These are phyloP conservation scores for Phytophthora pini DNA, from an alignment of 352 stramenopile species.

Conservation along the genomic window DNA sequence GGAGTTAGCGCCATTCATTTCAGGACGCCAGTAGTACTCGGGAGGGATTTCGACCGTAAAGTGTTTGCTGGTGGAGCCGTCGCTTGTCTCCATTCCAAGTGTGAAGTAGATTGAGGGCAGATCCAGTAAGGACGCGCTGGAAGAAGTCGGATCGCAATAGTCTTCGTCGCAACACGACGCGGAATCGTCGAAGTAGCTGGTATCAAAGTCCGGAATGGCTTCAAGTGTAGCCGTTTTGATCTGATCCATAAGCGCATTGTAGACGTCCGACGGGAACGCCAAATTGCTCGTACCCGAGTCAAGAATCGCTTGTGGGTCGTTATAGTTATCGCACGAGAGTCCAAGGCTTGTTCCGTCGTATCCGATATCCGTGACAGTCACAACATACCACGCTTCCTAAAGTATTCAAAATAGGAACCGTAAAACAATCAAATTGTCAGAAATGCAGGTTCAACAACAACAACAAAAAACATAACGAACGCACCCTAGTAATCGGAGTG, in stretches of 20 bases:
- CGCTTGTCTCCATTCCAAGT: conserved; percentile 58
- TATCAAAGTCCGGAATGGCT: conserved; percentile 66
- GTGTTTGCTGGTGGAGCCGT: conserved; percentile 65
- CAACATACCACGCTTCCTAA: conserved; percentile 84
- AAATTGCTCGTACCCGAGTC: conserved; percentile 88
- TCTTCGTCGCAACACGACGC: conserved; percentile 71
- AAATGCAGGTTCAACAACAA: background rate
- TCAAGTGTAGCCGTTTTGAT: conserved; percentile 67
- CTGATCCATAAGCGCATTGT: conserved; percentile 75
- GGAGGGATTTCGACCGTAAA: conserved; percentile 84
- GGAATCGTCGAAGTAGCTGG: conserved; percentile 74
- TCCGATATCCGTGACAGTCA: conserved; percentile 78
- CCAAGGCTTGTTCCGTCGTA: conserved; percentile 67
- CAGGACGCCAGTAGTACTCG: conserved; percentile 84
- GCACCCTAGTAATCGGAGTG: conserved; percentile 69
- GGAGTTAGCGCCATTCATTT: conserved; percentile 72
- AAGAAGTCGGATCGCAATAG: conserved; percentile 74
- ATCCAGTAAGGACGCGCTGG: conserved; percentile 54
- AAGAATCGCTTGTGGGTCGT: conserved; percentile 80
- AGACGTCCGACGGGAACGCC: conserved; percentile 75
- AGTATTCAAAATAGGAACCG: background rate
- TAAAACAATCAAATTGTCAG: background rate
- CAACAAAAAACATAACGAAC: background rate
- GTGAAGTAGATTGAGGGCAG: conserved; percentile 84
- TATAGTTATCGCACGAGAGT: conserved; percentile 71